Percentiles rank a stretch among this genome's conserved stretches.
These are phyloP conservation scores for Macrotyloma uniflorum DNA, from an alignment of 306 rosid genomes.

Conservation along the genomic window DNA sequence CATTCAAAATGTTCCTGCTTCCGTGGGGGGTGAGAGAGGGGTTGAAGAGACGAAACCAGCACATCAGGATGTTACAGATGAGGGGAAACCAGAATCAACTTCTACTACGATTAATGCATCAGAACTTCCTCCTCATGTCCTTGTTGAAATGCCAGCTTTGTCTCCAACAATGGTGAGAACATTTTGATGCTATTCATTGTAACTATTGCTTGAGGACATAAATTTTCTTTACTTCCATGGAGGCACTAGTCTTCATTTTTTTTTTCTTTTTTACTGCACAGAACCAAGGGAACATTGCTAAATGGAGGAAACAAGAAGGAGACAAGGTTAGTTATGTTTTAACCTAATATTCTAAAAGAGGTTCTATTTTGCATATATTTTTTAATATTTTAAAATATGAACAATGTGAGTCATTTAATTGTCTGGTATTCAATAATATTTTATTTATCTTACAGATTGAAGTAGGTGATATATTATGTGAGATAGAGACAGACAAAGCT, in stretches of 20 bases:
- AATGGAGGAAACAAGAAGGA: slow-evolving; percentile 95
- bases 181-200: slow-evolving; percentile 21
- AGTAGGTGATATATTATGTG: slow-evolving; percentile 95
- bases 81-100: slow-evolving; percentile 54
- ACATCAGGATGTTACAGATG: slow-evolving; percentile 48
- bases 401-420: slow-evolving; percentile 22
- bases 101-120: slow-evolving; percentile 55
- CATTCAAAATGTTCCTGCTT: slow-evolving; percentile 75
- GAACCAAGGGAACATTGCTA: slow-evolving; percentile 92
- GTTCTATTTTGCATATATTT: slow-evolving; percentile 18
- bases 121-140: slow-evolving; percentile 81
- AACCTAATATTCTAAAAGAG: slow-evolving; percentile 16
- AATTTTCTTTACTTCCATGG: slow-evolving; percentile 34
- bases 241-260: slow-evolving; percentile 28
- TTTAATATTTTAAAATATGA: slow-evolving; percentile 23
- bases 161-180: slow-evolving; percentile 93
- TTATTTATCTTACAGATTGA: slow-evolving; percentile 67
- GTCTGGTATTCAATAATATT: slow-evolving; percentile 21
- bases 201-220: slow-evolving; percentile 21
- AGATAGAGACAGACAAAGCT: slow-evolving; percentile 99
- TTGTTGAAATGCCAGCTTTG: slow-evolving; percentile 93
- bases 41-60: slow-evolving; percentile 51
- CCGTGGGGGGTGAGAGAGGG: slow-evolving; percentile 50
- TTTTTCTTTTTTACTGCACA: slow-evolving; percentile 39
- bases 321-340: slow-evolving; percentile 82